These are phyloP conservation scores for Geoglossum glabrum DNA, from an alignment of 495 filamentous ascomycete genomes.

Conservation along the genomic window DNA sequence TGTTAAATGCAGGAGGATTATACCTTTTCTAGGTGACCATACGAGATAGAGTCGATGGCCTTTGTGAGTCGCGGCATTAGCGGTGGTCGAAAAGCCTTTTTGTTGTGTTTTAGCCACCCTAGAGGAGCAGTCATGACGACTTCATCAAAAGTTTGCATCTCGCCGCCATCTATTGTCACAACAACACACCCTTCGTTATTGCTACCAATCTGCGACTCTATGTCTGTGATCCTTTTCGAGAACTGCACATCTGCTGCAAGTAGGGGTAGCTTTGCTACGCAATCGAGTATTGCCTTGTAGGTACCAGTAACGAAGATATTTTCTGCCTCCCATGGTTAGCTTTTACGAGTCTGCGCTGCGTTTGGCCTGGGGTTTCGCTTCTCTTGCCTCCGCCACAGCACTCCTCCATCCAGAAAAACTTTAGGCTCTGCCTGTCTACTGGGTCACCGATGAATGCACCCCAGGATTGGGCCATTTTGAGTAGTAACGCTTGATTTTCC, in stretches of 20 bases:
- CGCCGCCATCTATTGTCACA: conserved; percentile 33
- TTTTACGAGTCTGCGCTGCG: neutral
- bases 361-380: neutral
- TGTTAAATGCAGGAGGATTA: conserved; percentile 13
- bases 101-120: conserved; percentile 72
- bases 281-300: conserved; percentile 53
- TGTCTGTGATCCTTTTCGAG: conserved; percentile 31
- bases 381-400: conserved; percentile 66
- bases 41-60: conserved; percentile 63
- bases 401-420: conserved; percentile 90
- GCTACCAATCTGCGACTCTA: conserved; percentile 18
- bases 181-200: conserved; percentile 22
- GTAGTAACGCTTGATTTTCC: conserved; percentile 29
- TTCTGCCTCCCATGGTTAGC: conserved; percentile 26
- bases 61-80: conserved; percentile 43
- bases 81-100: conserved; percentile 44
- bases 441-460: conserved; percentile 72
- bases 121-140: conserved; percentile 70
- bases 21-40: conserved; percentile 70
- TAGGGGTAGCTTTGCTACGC: conserved; percentile 41
- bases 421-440: conserved; percentile 61
- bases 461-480: conserved; percentile 59
- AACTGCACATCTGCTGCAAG: conserved; percentile 43
- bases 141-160: conserved; percentile 49
- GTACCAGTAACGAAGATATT: conserved; percentile 80